Conservation (phyloP, 2,329 filamentous ascomycete species). For the Cladophialophora carrionii region DNA sequence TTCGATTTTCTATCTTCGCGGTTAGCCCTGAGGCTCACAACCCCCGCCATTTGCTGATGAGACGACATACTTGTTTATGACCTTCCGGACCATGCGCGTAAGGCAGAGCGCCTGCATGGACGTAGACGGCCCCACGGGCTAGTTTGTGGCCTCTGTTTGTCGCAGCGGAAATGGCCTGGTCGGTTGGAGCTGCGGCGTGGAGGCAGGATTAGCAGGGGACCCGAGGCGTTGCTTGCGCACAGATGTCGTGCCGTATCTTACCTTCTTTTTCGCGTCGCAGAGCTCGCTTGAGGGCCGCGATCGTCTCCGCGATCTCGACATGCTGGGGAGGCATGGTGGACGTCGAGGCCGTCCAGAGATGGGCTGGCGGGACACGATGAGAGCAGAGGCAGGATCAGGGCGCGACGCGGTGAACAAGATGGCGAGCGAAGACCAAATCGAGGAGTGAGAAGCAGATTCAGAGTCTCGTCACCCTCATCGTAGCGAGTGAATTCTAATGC, state of each 20-base stretch:
- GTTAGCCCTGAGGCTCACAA: conserved; percentile 19
- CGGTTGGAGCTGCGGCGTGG: conserved; percentile 42
- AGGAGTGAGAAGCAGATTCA: not conserved
- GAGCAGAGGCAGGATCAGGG: not conserved
- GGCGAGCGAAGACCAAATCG: not conserved
- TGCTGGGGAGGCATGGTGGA: conserved; percentile 37
- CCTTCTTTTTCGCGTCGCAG: conserved; percentile 53
- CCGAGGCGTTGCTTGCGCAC: not conserved
- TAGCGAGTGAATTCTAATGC: conserved; percentile 1
- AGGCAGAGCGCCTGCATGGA: conserved; percentile 60
- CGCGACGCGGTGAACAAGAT: not conserved
- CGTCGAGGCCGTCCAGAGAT: not conserved
- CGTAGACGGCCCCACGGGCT: conserved; percentile 59
- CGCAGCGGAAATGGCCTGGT: conserved; percentile 58
- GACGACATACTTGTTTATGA: conserved; percentile 57
- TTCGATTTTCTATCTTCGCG: conserved; percentile 56
- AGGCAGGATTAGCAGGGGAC: conserved; percentile 14
- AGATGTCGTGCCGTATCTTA: conserved; percentile 37
- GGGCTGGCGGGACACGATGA: conserved; percentile 1
- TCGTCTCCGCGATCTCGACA: conserved; percentile 55
- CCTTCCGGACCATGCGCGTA: conserved; percentile 55
- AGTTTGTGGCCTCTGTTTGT: conserved; percentile 66
- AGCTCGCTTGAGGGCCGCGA: conserved; percentile 59
- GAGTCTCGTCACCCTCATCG: conserved; percentile 5
- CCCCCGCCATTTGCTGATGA: not conserved